These are phyloP conservation scores for Bryoerythrophyllum caledonicum DNA, from an alignment of 225 moss, liverwort and hornwort genomes.

Conservation along the genomic window DNA sequence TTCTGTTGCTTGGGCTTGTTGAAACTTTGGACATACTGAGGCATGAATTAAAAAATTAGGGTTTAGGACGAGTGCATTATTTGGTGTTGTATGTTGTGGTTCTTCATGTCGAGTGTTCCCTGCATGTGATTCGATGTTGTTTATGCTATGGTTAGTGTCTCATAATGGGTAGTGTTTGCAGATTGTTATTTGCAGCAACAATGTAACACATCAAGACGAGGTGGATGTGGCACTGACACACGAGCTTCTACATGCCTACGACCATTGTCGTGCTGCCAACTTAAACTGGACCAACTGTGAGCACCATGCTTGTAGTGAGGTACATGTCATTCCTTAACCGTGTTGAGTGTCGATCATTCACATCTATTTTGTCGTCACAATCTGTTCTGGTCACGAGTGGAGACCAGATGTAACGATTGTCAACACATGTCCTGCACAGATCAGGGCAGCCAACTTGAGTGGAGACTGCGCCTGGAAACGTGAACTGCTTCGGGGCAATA, in stretches of 20 bases:
- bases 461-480: slow-evolving; percentile 96
- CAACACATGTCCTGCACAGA: slow-evolving; percentile 5
- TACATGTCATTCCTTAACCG: slow-evolving; percentile 17
- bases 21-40: slow-evolving; percentile 14
- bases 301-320: slow-evolving; percentile 99
- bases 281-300: slow-evolving; percentile 90
- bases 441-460: slow-evolving; percentile 65
- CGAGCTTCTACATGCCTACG: slow-evolving; percentile 96
- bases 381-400: neutral
- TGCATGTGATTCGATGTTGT: neutral
- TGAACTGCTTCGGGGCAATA: slow-evolving; percentile 87
- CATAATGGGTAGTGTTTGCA: slow-evolving; percentile 27
- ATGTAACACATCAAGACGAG: slow-evolving; percentile 85
- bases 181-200: slow-evolving; percentile 96
- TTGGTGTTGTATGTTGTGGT: neutral
- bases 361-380: slow-evolving; percentile 11
- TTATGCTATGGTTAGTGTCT: neutral
- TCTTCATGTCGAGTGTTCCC: neutral
- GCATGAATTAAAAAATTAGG: neutral
- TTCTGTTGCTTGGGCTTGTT: slow-evolving; percentile 14
- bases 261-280: slow-evolving; percentile 94
- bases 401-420: neutral
- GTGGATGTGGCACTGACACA: slow-evolving; percentile 97
- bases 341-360: neutral
- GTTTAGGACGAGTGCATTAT: neutral